phyloP scores from a whole-genome alignment of 2,329 filamentous ascomycete genomes.

The Aspergillus aculeatus region DNA sequence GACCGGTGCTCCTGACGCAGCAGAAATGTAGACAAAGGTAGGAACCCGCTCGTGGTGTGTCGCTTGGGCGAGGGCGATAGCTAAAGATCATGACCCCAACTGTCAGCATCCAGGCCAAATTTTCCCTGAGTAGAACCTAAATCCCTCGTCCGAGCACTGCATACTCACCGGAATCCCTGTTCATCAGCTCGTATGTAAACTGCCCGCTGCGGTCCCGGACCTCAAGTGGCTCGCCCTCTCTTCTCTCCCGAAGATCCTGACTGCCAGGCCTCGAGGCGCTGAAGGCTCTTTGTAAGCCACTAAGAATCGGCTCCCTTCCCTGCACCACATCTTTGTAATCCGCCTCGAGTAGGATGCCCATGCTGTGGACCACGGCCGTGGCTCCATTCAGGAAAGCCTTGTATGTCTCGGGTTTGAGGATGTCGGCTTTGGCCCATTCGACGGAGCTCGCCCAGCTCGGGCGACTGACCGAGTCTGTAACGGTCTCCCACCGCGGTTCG shows the following conservation, averaged over 20 bases:
- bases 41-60: conserved; percentile 63
- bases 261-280: conserved; percentile 60
- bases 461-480: conserved; percentile 68
- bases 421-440: conserved; percentile 83
- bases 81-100: conserved; percentile 45
- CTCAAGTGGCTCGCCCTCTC: conserved; percentile 59
- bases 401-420: conserved; percentile 80
- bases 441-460: conserved; percentile 82
- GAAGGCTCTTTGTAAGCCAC: conserved; percentile 77
- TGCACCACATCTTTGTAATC: conserved; percentile 94
- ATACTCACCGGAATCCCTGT: conserved; percentile 68
- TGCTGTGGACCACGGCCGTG: conserved; percentile 85
- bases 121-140: too few species aligned
- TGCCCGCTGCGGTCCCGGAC: conserved; percentile 69
- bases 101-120: neutral
- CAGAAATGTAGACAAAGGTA: conserved; percentile 85
- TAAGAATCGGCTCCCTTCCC: conserved; percentile 77
- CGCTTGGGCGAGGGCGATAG: conserved; percentile 78
- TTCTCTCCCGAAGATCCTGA: conserved; percentile 68
- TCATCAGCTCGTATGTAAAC: conserved; percentile 96
- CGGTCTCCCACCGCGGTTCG: conserved; percentile 76
- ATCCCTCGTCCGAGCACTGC: neutral
- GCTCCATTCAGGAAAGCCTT: conserved; percentile 71
- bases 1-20: conserved; percentile 79
- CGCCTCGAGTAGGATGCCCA: conserved; percentile 94